Conservation (phyloP, 306 rosid genomes). For the Sechiopsis laciniata region DNA sequence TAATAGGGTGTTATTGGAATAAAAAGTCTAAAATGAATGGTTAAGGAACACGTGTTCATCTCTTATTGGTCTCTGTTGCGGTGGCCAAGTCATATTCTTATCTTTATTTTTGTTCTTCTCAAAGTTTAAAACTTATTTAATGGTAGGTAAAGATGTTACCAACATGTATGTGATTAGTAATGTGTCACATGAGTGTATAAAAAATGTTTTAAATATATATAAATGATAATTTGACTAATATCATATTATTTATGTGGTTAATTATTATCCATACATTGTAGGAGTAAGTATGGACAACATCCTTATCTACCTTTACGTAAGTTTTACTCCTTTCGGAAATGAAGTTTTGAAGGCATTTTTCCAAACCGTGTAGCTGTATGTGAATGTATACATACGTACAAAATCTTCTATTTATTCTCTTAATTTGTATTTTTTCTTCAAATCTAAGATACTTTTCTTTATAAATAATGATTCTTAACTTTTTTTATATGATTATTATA, state of each 20-base stretch:
- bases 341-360: not conserved
- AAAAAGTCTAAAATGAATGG: not conserved
- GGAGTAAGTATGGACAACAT: no score
- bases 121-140: no score
- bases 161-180: no score
- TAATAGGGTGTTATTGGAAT: not conserved
- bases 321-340: no score
- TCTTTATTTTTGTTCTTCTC: constrained; percentile 13
- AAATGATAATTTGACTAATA: no score
- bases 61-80: not conserved
- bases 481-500: no score
- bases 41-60: not conserved
- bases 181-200: no score
- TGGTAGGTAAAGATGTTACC: no score
- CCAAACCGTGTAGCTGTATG: not conserved
- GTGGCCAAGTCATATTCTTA: constrained; percentile 4
- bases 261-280: no score
- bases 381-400: not conserved
- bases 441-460: not conserved
- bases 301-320: no score
- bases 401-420: not conserved
- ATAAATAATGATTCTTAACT: not conserved
- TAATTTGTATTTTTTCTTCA: not conserved
- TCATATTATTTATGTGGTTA: no score
- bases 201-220: no score